Evolutionary conservation across 1,284 basidiomycete genomes (phyloP).

Genomic region (Xerocomus nothofagi): DNA sequence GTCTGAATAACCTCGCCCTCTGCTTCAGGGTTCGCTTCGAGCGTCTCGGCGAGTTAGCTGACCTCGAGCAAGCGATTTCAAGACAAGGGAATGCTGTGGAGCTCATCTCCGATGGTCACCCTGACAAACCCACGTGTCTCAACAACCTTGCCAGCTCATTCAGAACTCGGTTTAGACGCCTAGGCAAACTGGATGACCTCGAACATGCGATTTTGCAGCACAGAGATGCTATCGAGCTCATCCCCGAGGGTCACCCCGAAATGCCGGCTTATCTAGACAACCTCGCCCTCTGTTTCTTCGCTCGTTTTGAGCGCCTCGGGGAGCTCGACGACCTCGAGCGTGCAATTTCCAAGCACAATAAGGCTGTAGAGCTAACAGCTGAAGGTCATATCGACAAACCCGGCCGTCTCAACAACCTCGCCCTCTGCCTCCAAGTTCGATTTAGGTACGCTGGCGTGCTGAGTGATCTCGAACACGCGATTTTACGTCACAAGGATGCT

Average conservation of each 20-base stretch:
- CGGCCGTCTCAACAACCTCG: background rate
- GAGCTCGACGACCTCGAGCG: background rate
- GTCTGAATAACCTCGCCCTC: too few relatives aligned
- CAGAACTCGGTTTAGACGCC: background rate
- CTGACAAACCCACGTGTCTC: background rate
- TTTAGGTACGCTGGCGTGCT: too few relatives aligned
- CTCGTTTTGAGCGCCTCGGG: background rate
- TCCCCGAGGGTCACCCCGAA: background rate
- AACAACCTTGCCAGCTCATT: constrained; percentile 2
- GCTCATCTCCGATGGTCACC: background rate
- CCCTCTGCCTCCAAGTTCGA: too few relatives aligned
- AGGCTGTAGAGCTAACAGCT: background rate
- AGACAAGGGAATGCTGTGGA: background rate
- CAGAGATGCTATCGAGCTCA: background rate
- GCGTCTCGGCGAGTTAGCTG: background rate
- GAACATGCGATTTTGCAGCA: background rate
- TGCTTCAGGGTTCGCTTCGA: too few relatives aligned
- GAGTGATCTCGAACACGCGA: too few relatives aligned
- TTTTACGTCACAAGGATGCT: too few relatives aligned
- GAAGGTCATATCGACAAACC: background rate
- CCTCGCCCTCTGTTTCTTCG: background rate
- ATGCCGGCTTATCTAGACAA: background rate
- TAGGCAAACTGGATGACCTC: background rate
- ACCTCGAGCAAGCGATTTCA: constrained; percentile 6
- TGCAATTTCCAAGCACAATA: background rate